A percentile compares a stretch with the other conserved stretches of the same genome.
Conservation (phyloP, 352 stramenopile species). For the Globisporangium yorkense region DNA sequence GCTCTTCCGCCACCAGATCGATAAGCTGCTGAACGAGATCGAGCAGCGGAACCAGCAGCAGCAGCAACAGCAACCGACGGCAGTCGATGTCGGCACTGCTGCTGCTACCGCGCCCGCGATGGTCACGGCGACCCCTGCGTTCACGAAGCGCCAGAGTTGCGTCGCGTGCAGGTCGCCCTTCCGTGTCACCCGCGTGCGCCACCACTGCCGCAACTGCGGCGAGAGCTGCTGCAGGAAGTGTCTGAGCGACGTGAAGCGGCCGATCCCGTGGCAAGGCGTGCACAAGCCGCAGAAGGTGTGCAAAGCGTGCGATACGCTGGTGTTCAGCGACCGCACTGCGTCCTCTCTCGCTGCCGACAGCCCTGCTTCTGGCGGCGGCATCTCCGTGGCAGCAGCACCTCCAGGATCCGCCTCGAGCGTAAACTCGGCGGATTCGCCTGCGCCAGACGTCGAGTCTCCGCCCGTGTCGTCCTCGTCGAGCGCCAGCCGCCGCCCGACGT, state of each 20-base stretch:
- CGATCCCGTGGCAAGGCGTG: conserved; percentile 29
- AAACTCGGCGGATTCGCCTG: background rate
- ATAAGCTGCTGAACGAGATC: conserved; percentile 6
- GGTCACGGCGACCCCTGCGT: conserved; percentile 12
- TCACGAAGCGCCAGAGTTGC: conserved; percentile 31
- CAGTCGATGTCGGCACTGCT: background rate
- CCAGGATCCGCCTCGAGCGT: background rate
- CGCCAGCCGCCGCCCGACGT: conserved; percentile 3
- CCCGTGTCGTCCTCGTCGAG: conserved; percentile 15
- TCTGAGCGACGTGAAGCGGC: conserved; percentile 25
- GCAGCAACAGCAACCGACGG: background rate
- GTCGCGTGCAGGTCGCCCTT: conserved; percentile 39
- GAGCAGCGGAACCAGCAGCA: conserved; percentile 3
- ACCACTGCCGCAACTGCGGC: conserved; percentile 66
- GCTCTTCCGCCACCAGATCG: background rate
- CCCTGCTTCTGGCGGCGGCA: too few species aligned
- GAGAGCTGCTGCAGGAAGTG: conserved; percentile 55
- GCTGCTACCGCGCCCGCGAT: background rate
- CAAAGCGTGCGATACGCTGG: conserved; percentile 39
- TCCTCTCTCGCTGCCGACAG: background rate
- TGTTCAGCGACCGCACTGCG: conserved; percentile 18
- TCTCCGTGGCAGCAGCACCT: background rate
- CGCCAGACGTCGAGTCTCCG: conserved; percentile 7
- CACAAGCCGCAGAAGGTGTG: conserved; percentile 54
- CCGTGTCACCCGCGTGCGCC: conserved; percentile 25